A percentile compares a stretch with the other conserved stretches of the same genome.
Evolutionary conservation across 2,329 filamentous ascomycete species (phyloP).

Genomic region (Paraphaeosphaeria minitans): DNA sequence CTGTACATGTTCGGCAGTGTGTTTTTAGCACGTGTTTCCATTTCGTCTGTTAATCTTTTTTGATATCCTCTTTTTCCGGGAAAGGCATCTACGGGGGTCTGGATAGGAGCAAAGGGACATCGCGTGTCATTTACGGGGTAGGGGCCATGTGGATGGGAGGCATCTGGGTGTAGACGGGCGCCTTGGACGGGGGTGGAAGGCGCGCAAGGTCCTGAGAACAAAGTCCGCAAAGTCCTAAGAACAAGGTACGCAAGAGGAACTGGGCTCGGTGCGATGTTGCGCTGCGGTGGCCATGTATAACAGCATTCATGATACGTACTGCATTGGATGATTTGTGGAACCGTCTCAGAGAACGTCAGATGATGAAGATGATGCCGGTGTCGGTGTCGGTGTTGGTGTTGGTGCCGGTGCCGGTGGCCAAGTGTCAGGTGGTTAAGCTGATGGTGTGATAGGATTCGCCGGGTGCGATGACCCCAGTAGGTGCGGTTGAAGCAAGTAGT

Average conservation of each 20-base stretch:
- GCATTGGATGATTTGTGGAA: constrained; percentile 1
- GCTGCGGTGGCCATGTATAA: constrained; percentile 15
- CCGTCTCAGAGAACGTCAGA: constrained; percentile 8
- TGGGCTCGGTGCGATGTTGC: constrained; percentile 5
- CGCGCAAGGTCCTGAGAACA: background rate
- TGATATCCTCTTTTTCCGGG: constrained; percentile 17
- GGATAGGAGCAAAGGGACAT: constrained; percentile 12
- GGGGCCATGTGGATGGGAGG: constrained; percentile 6
- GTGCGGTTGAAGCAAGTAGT: constrained; percentile 2
- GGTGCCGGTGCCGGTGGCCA: background rate
- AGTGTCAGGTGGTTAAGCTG: background rate
- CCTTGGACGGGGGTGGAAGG: constrained; percentile 3
- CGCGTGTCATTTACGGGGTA: constrained; percentile 4
- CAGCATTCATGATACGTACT: constrained; percentile 9
- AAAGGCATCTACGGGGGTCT: constrained; percentile 11
- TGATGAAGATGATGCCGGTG: background rate
- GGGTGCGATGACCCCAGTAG: background rate
- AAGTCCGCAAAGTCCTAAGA: background rate
- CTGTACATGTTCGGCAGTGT: constrained; percentile 31
- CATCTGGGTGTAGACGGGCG: constrained; percentile 6
- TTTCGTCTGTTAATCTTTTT: constrained; percentile 27
- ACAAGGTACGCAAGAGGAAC: constrained; percentile 1
- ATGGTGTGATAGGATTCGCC: constrained; percentile 12
- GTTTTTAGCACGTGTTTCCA: constrained; percentile 27
- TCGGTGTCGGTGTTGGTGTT: too few species aligned